Base-by-base conservation (phyloP, 805 yeast species). In the Myxozyma geophila region DNA sequence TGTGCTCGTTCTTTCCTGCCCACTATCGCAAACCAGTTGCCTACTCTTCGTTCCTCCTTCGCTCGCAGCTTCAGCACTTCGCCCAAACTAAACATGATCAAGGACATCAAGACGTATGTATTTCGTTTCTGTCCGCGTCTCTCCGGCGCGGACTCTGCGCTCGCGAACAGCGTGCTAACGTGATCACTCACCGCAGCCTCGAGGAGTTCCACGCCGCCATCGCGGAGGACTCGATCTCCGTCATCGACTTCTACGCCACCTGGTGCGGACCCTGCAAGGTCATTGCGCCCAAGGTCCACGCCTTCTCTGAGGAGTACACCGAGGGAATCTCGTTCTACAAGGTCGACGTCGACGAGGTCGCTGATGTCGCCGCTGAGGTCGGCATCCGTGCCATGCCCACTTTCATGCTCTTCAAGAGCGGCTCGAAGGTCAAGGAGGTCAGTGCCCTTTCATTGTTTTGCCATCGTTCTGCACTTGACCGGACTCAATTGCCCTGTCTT, bases 241-340 rank as follows among this genome's bases (percentile, higher is more conserved):
- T 95, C 71, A 90, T 95, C 71, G 98, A 95, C 82, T 95, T 93
- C 82, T 92, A 85, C 75, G 98, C 98, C 73, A 86, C 92, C 67
- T 95, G 98, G 98, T 93, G 99, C 80, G 98, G 98, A 72, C 98
- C 99, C 67, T 93, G 99, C 83, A 95, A 93, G 84, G 90, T 90
- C 86, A 88, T 95, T 79, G 92, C 97, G 60, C 99, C 99, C 72
- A 81, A 90, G 80, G 80, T 93, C 72, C 96, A 92, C 75, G 88
- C 88, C 77, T 87, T 92, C 74, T 81, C 92, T 49, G 77, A 78
- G 53, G 85, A 87, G 77, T 76, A 75, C 71, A 72, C 77, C 68
- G 75, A 75, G 54, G 78, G 80, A 59, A 90, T 88, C 71, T 84
- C 82, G 71, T 93, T 95, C 84, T 82, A 84, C 85, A 92, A 93